Evolutionary conservation across 345 rosid species (phyloP), one percentile per base, ranked within the genome.

Genomic region (Acer negundo): DNA sequence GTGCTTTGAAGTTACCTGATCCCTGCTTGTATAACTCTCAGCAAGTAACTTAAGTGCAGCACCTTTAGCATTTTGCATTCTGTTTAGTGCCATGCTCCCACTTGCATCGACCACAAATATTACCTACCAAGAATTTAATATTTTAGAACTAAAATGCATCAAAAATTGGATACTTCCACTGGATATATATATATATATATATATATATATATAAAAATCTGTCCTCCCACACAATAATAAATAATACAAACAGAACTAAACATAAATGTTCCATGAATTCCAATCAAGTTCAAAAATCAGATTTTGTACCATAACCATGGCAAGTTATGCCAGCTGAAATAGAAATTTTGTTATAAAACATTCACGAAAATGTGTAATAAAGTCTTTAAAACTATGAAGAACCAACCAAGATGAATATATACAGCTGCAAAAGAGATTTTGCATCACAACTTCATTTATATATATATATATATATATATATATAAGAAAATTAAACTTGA

Each of bases 31-130:
- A 85, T 95, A 93, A 85, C 99, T 95, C 89, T 93, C 99, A 62
- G 98, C 99, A 51, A 95, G 85, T 75, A 95, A 79, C 82, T 95
- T 95, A 55, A 95, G 93, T 61, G 98, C 98, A 66, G 98, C 98
- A 67, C 99, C 99, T 87, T 95, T 95, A 59, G 99, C 99, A 74
- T 93, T 95, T 86, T 93, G 98, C 98, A 95, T 95, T 81, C 97
- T 91, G 76, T 95, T 95, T 75, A 95, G 82, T 58, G 98, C 99
- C 99, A 95, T 95, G 87, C 99, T 95, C 69, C 98, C 99, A 90
- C 99, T 95, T 77, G 99, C 99, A 88, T 95, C 98, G 73, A 95
- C 99, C 81, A 93, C 85, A 77, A 95, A 95, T 76, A 93, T 93
- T 72, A 95, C 97, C 97, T 95, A 87, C 56, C 86, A 91, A 35